A percentile compares a stretch with the other conserved stretches of the same genome.
phyloP scores from a whole-genome alignment of 306 rosid genomes.

The Malus sieversii region DNA sequence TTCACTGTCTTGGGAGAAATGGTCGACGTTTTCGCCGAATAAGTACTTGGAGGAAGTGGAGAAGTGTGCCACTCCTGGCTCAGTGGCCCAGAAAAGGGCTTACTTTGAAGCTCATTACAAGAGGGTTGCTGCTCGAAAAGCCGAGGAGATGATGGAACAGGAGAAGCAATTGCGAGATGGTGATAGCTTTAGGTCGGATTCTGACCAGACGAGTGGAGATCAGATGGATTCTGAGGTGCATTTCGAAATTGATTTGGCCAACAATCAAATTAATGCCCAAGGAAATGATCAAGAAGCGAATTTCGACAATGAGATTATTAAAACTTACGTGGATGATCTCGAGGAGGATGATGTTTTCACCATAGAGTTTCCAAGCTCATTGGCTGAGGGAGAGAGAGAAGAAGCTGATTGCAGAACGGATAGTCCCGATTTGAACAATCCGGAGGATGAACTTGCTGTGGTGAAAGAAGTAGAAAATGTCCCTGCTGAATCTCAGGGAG shows the following conservation, averaged over 20 bases:
- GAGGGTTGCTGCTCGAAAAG: slow-evolving; percentile 84
- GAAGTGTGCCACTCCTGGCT: slow-evolving; percentile 93
- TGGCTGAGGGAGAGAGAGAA: slow-evolving; percentile 32
- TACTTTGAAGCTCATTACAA: slow-evolving; percentile 95
- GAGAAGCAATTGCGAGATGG: slow-evolving; percentile 43
- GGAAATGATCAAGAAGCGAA: slow-evolving; percentile 17
- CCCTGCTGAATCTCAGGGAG: slow-evolving; percentile 28
- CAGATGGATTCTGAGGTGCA: slow-evolving; percentile 24
- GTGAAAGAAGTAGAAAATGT: slow-evolving; percentile 30
- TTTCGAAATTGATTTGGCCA: slow-evolving; percentile 25
- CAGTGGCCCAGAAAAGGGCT: slow-evolving; percentile 91
- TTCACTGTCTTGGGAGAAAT: slow-evolving; percentile 92
- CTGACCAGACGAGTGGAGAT: slow-evolving; percentile 39
- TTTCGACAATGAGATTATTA: slow-evolving; percentile 24
- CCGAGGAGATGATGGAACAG: slow-evolving; percentile 62
- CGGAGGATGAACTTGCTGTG: slow-evolving; percentile 33
- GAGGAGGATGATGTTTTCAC: slow-evolving; percentile 32
- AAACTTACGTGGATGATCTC: slow-evolving; percentile 20
- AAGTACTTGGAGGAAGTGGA: slow-evolving; percentile 96
- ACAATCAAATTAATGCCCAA: slow-evolving; percentile 19
- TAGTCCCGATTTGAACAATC: slow-evolving; percentile 32
- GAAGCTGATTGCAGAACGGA: slow-evolving; percentile 26
- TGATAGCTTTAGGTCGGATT: slow-evolving; percentile 29
- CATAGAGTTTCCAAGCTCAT: slow-evolving; percentile 25
- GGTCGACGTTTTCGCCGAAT: slow-evolving; percentile 88